Base-by-base conservation (phyloP, 2,329 filamentous ascomycete genomes). In the Exophiala viscosa region DNA sequence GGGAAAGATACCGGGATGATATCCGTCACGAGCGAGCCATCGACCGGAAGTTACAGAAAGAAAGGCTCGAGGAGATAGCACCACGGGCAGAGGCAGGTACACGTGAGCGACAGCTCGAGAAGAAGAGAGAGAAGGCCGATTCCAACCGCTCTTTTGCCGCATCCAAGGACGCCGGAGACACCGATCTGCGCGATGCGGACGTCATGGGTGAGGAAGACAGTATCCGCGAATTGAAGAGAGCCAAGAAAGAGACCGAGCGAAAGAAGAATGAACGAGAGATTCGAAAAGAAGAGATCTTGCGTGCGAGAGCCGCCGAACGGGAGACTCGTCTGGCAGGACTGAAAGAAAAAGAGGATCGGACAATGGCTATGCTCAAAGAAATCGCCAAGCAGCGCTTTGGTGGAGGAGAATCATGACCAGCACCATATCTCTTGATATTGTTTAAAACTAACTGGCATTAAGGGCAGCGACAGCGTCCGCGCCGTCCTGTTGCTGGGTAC, bases 191-290 rank as follows among this genome's bases (percentile, higher is more conserved):
- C 0, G 91, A 95, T 10, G 74, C 75, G 13, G 87, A 95, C 48
- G 68, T 97, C 20, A 87, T 96, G 83, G 82, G 79, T 1, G 80
- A 80, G 43, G 79, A 77, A 10, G 80, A 79, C 55, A 68, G 71
- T 54, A 52, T 80, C 1, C 86, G 90, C 54, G 71, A 71, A 13
- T 83, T 85, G 59, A 91, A 86, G 74, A 78, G 76, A 63, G 73
- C 81, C 66, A 82, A 86, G 69, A 80, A 81, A 60, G 80, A 76
- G 52, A 76, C 83, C 62, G 82, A 89, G 71, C 74, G 81, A 62
- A 85, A 85, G 71, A 95, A 92, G 78, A 89, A 84, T 62, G 90
- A 96, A 69, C 71, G 91, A 47, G 90, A 96, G 76, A 73, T 93
- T 13, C 73, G 89, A 54, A 80, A 88, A 64, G 91, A 96, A 69